Base-by-base conservation (phyloP, 179 eudicot genomes). In the Nepenthes alata region DNA sequence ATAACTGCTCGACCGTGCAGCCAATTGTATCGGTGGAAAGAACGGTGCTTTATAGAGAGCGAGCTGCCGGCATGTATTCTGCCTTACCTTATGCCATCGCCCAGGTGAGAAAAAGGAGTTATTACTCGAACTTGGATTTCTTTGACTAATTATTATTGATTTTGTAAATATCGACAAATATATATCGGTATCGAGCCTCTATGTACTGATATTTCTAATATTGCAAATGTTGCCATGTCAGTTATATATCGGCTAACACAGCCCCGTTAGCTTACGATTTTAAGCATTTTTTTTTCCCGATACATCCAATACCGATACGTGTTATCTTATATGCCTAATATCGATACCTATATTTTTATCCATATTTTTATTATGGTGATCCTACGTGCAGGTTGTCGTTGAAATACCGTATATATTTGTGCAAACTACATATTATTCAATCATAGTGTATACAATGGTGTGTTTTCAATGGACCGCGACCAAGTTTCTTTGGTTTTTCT, bases 31-130 rank as follows among this genome's bases (percentile, higher is more conserved):
- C 90, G n/a, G 67, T 75, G 15, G 98, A 93, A 58, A 83, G 98
- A 67, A 93, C 93, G 1, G 96, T 93, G 6, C 85, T 89, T 64
- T 93, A 93, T 57, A 72, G 98, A 64, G 98, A 93, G 74, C 72
- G 77, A 62, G 96, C 96, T 53, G 96, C 96, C 2, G 96, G 98
- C 49, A 93, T 93, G 98, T 93, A 93, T 65, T 93, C 98, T 35
- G 88, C 93, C 11, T 55, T 89, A 57, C 95, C 98, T 38, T 93
- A 93, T 58, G 96, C 96, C 71, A 56, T 93, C 59, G 87, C 96
- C 57, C 97, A 90, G 90, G 96, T 89, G 6, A 56, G 51, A n/a
- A 60, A 5, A 11, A 52, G 55, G 2, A 2, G n/a, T n/a, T 11
- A 15, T 13, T 5, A 52, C 16, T 52, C 0, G 16, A 52, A 4